Evolutionary conservation across 2,329 filamentous ascomycete species (phyloP), one percentile per base, ranked within the genome.

Genomic region (Aurifilum marmelostoma): DNA sequence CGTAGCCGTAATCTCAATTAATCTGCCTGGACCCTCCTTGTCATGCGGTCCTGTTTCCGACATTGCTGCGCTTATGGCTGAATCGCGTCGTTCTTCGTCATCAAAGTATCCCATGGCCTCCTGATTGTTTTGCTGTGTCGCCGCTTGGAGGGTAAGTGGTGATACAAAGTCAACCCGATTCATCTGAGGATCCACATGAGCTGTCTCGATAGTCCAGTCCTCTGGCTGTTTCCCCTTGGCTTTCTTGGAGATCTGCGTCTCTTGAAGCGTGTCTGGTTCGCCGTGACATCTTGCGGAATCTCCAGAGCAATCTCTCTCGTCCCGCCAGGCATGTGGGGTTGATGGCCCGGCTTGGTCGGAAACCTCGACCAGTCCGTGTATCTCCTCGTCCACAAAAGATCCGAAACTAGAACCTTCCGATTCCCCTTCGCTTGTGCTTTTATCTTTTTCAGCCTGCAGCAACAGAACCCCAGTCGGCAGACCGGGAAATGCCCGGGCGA

Each of bases 51-150:
- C 61, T 27, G 41, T 11, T 12, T 32, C 61, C 9, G 61, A 63
- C 14, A 50, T 14, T 34, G 61, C 41, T 37, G 43, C 39, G 7
- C 65, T 60, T 7, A 66, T 61, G 27, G 29, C 43, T 56, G 61
- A 43, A 65, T 69, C 39, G 59, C 56, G 59, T 52, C 56, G n/a
- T 34, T 67, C 34, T 27, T 63, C 39, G 8, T 7, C n/a, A 3
- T 68, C 66, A 9, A 61, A 27, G 4, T 60, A 41, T 16, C 64
- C 52, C 2, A 54, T 65, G 18, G 64, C 12, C 16, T 3, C 27
- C 21, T 59, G 47, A 21, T 72, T 37, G 24, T 29, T 24, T 27
- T 11, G 18, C 24, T 65, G n/a, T 3, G 63, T n/a, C 11, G 39
- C 24, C 4, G 56, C 14, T n/a, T n/a, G 14, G 5, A 37, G n/a